Evolutionary conservation across 495 filamentous ascomycete species (phyloP).

Genomic region (Peziza echinospora): DNA sequence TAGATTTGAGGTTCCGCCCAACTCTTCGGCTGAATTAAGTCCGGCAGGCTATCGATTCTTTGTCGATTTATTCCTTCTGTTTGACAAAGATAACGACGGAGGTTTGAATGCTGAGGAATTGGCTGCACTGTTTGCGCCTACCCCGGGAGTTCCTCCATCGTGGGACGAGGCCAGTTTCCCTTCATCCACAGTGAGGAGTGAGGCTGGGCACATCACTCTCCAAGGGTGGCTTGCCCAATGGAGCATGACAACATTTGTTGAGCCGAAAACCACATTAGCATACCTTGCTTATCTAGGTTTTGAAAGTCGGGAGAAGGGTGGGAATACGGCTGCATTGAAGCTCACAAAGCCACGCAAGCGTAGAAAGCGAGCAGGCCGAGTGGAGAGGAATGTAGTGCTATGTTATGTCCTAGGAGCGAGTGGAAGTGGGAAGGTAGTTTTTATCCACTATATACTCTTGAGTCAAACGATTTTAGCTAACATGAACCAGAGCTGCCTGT

Average conservation of each 20-base stretch:
- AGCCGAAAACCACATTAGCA: slow-evolving; percentile 80
- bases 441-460: not conserved
- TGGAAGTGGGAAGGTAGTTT: slow-evolving; percentile 56
- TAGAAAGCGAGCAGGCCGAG: slow-evolving; percentile 53
- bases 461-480: not conserved
- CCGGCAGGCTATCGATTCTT: slow-evolving; percentile 94
- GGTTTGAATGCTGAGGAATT: slow-evolving; percentile 73
- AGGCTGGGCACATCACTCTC: slow-evolving; percentile 82
- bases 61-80: slow-evolving; percentile 82
- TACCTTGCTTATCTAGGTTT: slow-evolving; percentile 94
- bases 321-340: slow-evolving; percentile 53
- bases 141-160: slow-evolving; percentile 63
- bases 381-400: slow-evolving; percentile 87
- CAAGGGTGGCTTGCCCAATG: slow-evolving; percentile 97
- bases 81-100: slow-evolving; percentile 94
- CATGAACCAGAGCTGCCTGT: slow-evolving; percentile 30
- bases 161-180: slow-evolving; percentile 80
- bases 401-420: slow-evolving; percentile 80
- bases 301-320: slow-evolving; percentile 34
- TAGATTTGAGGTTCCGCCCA: slow-evolving; percentile 68
- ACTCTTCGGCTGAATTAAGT: slow-evolving; percentile 78
- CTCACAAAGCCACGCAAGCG: slow-evolving; percentile 78
- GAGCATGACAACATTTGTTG: slow-evolving; percentile 97
- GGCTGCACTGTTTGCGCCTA: slow-evolving; percentile 70
- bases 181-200: slow-evolving; percentile 80